Percentiles rank a stretch among this genome's conserved stretches.
Evolutionary conservation across 2,329 filamentous ascomycete species (phyloP).

Genomic region (Delphinella strobiligena): DNA sequence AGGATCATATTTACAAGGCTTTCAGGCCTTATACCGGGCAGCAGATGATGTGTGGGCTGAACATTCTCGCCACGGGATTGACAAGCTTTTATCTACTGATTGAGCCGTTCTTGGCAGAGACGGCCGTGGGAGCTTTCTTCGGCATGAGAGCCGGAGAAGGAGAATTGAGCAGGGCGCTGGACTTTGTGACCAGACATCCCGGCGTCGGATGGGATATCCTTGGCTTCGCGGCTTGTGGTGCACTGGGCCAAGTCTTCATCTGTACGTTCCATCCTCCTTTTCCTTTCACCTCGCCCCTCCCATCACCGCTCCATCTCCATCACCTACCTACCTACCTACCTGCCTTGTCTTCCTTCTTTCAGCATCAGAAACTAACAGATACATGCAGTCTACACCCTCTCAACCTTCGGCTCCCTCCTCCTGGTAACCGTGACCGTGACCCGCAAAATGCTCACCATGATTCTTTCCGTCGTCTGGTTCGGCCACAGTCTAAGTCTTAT

Average conservation of each 20-base stretch:
- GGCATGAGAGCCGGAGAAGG: conserved; percentile 35
- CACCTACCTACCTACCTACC: neutral
- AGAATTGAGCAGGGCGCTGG: conserved; percentile 67
- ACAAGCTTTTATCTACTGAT: conserved; percentile 66
- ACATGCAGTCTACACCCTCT: conserved; percentile 62
- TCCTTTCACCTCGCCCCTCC: neutral
- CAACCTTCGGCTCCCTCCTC: conserved; percentile 80
- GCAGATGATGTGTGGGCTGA: conserved; percentile 99
- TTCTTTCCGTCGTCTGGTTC: conserved; percentile 87
- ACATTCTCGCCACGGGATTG: conserved; percentile 69
- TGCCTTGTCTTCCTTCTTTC: conserved; percentile 1
- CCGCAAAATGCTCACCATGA: conserved; percentile 98
- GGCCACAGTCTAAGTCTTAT: conserved; percentile 76
- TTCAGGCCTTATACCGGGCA: conserved; percentile 77
- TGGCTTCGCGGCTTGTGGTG: conserved; percentile 80
- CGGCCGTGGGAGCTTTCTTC: conserved; percentile 27
- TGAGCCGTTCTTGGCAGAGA: conserved; percentile 67
- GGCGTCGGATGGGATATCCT: conserved; percentile 77
- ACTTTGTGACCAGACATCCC: conserved; percentile 70
- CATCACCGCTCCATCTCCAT: too few relatives aligned
- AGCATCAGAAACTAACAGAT: neutral
- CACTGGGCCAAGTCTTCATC: conserved; percentile 91
- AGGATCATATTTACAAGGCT: conserved; percentile 77
- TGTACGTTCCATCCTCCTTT: conserved; percentile 29
- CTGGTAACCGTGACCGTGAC: conserved; percentile 96